Conservation (phyloP, 169 alveolate genomes). For the Plasmodium inui region DNA sequence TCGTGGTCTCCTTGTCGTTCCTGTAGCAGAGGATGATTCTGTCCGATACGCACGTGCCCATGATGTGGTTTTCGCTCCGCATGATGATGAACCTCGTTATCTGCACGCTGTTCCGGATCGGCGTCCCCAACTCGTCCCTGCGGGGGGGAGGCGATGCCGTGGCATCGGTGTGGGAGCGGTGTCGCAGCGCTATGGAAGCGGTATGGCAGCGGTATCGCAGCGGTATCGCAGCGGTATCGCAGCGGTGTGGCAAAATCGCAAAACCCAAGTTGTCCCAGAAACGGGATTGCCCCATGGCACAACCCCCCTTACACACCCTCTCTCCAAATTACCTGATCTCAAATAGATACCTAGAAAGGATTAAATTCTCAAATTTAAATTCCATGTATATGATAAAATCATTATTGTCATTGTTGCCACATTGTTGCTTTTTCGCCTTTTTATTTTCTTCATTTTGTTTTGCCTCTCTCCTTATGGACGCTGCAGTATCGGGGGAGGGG, state of each 20-base stretch:
- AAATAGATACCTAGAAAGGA: conserved; percentile 36
- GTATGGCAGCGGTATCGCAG: background rate
- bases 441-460: conserved; percentile 52
- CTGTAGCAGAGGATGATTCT: conserved; percentile 38
- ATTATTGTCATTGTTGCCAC: conserved; percentile 1
- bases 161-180: background rate
- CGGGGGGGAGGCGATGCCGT: background rate
- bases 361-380: conserved; percentile 26
- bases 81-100: conserved; percentile 58
- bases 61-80: conserved; percentile 47
- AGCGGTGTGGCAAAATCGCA: background rate
- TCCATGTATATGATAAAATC: conserved; percentile 64
- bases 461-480: conserved; percentile 44
- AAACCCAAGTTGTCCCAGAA: background rate
- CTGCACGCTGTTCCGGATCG: conserved; percentile 51
- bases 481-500: background rate
- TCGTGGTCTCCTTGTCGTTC: conserved; percentile 35
- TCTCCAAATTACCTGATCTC: conserved; percentile 42
- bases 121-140: conserved; percentile 29
- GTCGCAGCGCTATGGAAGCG: background rate
- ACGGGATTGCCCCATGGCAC: background rate
- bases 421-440: background rate
- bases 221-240: background rate
- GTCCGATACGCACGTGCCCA: conserved; percentile 64
- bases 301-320: no score